These are phyloP conservation scores for Rhodamnia argentea DNA, from an alignment of 345 rosid genomes.

Conservation along the genomic window DNA sequence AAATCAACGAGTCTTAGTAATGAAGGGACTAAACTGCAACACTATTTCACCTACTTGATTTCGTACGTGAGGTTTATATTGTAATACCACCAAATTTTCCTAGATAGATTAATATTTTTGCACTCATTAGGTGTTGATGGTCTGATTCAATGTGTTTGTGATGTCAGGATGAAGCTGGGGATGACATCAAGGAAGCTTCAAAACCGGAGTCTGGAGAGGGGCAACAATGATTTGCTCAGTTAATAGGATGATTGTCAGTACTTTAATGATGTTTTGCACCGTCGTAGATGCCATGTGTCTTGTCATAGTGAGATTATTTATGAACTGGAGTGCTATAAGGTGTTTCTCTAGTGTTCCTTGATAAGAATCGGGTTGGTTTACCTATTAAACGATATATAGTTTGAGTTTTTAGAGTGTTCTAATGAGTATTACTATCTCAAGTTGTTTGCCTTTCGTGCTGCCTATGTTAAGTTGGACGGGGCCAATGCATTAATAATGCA, in stretches of 20 bases:
- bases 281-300: constrained; percentile 23
- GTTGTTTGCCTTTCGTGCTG: neutral
- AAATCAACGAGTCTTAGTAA: neutral
- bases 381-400: neutral
- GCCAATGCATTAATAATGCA: neutral
- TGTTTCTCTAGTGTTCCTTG: neutral
- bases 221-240: constrained; percentile 27
- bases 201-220: constrained; percentile 57
- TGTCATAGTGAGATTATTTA: constrained; percentile 20
- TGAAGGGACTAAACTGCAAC: neutral
- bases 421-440: neutral
- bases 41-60: neutral
- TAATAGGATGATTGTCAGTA: constrained; percentile 13
- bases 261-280: constrained; percentile 11
- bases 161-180: constrained; percentile 49
- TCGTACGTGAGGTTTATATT: neutral
- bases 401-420: neutral
- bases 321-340: neutral
- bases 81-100: neutral
- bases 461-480: neutral
- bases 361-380: neutral
- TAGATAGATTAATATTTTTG: neutral
- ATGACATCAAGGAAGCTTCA: constrained; percentile 82
- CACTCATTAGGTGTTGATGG: too few species aligned
- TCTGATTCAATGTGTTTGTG: neutral